Base-by-base conservation (phyloP, 2,329 filamentous ascomycete genomes). In the Aspergillus ustus region DNA sequence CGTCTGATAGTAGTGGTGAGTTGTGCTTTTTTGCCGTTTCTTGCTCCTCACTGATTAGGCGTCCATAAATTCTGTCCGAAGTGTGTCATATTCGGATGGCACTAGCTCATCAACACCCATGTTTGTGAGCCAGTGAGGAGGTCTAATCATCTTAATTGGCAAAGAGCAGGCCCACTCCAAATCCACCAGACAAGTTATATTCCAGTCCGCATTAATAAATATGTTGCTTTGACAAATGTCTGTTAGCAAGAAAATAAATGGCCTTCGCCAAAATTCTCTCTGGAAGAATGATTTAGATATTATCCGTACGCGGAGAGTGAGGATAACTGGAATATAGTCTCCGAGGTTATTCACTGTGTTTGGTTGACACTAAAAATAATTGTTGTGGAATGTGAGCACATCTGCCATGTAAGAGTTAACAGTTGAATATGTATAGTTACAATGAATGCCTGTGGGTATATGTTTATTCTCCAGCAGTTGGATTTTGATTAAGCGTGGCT, bases 141-240 rank as follows among this genome's bases (percentile, higher is more conserved):
- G 62, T 11, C 64, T 63, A n/a, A 72, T 20, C 60, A 69, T 66
- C 53, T 72, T 69, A 5, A 69, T 46, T 9, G 70, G 73, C 7
- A 61, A 63, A 28, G 66, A 63, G 43, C 68, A 71, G 19, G 66
- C 60, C 70, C 67, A 73, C 54, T 73, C 70, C 0, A 74, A 60
- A 53, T 73, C 69, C 4, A 73, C 62, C 1, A 72, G 29, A 31
- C 45, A 69, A 5, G 25, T 69, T 31, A 73, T 66, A 43, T 73
- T 61, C 72, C 72, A 73, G 2, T 70, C 31, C 0, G 64, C 52
- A 52, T 72, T 66, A 17, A 73, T 68, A 37, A 71, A 62, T 6
- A 74, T 69, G 37, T 75, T 74, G 59, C 75, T 78, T 55, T 69
- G 70, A 57, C 81, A 74, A 2, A 82, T 60, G 64, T 82, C 79